These are phyloP conservation scores for Penicillium palitans DNA, from an alignment of 2,329 filamentous ascomycete species.

Conservation along the genomic window DNA sequence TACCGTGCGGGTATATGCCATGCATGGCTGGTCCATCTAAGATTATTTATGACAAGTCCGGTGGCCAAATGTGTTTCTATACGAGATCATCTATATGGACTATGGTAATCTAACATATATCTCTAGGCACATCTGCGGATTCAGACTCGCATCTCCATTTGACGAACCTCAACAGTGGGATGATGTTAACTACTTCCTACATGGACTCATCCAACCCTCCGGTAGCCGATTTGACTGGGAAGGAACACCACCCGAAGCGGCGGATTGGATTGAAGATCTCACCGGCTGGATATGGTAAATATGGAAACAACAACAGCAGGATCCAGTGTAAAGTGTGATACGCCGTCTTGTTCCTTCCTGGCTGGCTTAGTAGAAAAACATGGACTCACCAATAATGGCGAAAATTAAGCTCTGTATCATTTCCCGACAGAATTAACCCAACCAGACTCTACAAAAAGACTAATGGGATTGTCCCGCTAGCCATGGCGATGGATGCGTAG, in stretches of 20 bases:
- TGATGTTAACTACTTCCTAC: constrained; percentile 2
- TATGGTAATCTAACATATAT: neutral
- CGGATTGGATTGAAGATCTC: constrained; percentile 1
- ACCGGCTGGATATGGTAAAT: constrained; percentile 9
- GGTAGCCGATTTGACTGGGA: neutral
- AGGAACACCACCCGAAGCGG: constrained; percentile 5
- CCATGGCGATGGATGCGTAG: too few species aligned
- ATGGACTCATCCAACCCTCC: constrained; percentile 3
- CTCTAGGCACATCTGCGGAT: constrained; percentile 9
- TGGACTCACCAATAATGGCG: too few species aligned
- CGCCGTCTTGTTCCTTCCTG: too few species aligned
- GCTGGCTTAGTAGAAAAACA: too few species aligned
- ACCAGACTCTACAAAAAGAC: too few species aligned
- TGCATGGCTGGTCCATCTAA: constrained; percentile 8
- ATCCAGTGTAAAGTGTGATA: too few species aligned
- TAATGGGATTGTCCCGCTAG: too few species aligned
- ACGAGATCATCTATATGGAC: neutral
- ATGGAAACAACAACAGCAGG: neutral
- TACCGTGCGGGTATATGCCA: constrained; percentile 3
- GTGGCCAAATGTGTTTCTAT: constrained; percentile 6
- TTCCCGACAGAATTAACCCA: too few species aligned
- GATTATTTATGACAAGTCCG: constrained; percentile 4
- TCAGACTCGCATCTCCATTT: constrained; percentile 1
- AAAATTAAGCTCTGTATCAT: too few species aligned
- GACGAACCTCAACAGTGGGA: constrained; percentile 4